Conservation (phyloP, 257 asterid genomes). For the Paulownia fortunei region DNA sequence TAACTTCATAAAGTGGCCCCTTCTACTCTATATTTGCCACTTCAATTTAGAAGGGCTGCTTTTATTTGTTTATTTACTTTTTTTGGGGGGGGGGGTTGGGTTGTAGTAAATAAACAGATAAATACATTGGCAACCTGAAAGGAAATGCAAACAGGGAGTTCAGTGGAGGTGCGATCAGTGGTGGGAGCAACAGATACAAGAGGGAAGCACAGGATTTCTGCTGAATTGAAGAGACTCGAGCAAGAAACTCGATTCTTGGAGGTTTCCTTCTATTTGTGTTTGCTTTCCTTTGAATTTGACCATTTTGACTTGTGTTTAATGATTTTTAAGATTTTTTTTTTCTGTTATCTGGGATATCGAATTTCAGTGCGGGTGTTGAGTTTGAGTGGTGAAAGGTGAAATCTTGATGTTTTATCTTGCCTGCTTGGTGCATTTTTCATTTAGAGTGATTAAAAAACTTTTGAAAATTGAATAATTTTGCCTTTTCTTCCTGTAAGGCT, state of each 20-base stretch:
- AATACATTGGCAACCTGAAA: neutral
- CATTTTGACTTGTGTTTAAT: neutral
- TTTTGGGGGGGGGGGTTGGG: neutral
- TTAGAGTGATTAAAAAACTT: slow-evolving; percentile 1
- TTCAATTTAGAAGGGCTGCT: slow-evolving; percentile 2
- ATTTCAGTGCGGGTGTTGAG: neutral
- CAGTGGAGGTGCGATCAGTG: slow-evolving; percentile 54
- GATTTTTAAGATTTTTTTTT: neutral
- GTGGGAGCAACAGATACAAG: slow-evolving; percentile 61
- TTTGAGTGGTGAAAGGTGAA: slow-evolving; percentile 26
- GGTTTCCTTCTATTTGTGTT: slow-evolving; percentile 45
- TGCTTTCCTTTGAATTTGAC: neutral
- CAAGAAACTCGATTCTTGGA: slow-evolving; percentile 94
- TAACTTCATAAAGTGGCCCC: neutral
- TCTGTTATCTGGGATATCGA: slow-evolving; percentile 1
- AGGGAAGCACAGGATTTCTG: slow-evolving; percentile 91
- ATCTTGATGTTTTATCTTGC: slow-evolving; percentile 15
- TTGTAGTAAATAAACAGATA: slow-evolving; percentile 15
- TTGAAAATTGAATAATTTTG: neutral
- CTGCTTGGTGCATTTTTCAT: slow-evolving; percentile 1
- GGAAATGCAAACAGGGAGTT: slow-evolving; percentile 66
- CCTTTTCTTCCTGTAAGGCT: slow-evolving; percentile 7
- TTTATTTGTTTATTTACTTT: neutral
- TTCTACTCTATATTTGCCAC: neutral
- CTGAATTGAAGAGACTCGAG: slow-evolving; percentile 93